Base-by-base conservation (phyloP, 805 yeast species). In the Tetrapisispora phaffii region DNA sequence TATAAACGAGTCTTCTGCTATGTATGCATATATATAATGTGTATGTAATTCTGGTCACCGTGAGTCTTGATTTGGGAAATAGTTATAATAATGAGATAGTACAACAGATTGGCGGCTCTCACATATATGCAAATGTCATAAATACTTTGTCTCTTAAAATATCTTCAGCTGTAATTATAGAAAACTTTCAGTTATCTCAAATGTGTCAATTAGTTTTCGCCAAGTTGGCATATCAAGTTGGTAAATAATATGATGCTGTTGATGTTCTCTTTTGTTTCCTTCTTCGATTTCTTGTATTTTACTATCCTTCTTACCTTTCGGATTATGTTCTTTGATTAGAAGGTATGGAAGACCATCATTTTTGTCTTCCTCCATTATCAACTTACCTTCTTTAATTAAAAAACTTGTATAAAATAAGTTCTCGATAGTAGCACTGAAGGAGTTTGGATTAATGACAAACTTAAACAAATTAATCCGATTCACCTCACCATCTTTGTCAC, bases 391-490 rank as follows among this genome's bases (percentile, higher is more conserved):
- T 54, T 80, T 76, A 2, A 87, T 76, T 38, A 90, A 65, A 55
- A 89, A 88, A 58, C 95, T 83, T 0, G 85, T 73, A 56, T 80
- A 85, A 55, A 89, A 89, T 54, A 90, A 64, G 57, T 86, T 87
- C 60, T 90, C 97, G 2, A 89, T 80, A 1, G 88, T 75, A 58
- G 82, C 88, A 1, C 83, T 70, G 62, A 82, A 89, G 7, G 90
- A 81, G 15, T 65, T 49, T 0, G 96, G 96, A 58, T 90, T 80
- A 17, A 89, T 68, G 42, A 85, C 74, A 52, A 84, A 80, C 49
- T 71, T 68, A 56, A 77, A 85, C 39, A 88, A 67, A 44, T 77
- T 76, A 8, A 87, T 69, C 13, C 39, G 39, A 8, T 69, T 70
- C 0, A 61, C 63, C 0, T 65, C 66, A 8, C 60, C 58, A 36